Evolutionary conservation across 108 stramenopile genomes (phyloP), one percentile per base, ranked within the genome.

Genomic region (Fistulifera pelliculosa): DNA sequence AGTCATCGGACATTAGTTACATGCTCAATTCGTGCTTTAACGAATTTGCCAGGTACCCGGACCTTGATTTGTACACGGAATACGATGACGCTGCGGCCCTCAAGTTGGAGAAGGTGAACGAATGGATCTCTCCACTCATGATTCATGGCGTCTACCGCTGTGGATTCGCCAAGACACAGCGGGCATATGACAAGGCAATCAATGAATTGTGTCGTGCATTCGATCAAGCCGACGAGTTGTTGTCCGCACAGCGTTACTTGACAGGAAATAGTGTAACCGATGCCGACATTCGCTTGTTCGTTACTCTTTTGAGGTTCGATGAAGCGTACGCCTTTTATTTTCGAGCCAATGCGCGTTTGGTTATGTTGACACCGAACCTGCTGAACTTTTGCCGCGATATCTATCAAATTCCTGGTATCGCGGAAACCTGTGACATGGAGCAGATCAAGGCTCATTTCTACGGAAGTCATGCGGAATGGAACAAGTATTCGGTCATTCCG

Each of bases 111-210:
- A 80, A 77, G 54, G 86, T 95, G 38, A 89, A 90, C 61, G 69
- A 70, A 41, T 96, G 88, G 94, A 68, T 97, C 43, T 94, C 94
- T 73, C 85, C 85, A 21, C 68, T 53, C 54, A 80, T 96, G 62
- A 97, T 96, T 62, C 89, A 98, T 74, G 97, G 97, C 48, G 95
- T 99, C 2, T 99, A 98, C 60, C 76, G 81, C 40, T 89, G 91
- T 54, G 97, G 97, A 4, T 95, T 97, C 70, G 95, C 95, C 10
- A 73, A 58, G 43, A 60, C 83, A 5, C 97, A 98, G 67, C 58
- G 58, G 52, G 94, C 93, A 7, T 96, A 98, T 71, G 83, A 98
- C 23, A 42, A 38, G 19, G 94, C 95, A 26, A 79, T 95, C 22
- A 64, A 64, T 2, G 91, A 84, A 26, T 57, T 96, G 58, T 89